Conservation (phyloP, 78 protist genomes). For the Planoprotostelium fungivorum region DNA sequence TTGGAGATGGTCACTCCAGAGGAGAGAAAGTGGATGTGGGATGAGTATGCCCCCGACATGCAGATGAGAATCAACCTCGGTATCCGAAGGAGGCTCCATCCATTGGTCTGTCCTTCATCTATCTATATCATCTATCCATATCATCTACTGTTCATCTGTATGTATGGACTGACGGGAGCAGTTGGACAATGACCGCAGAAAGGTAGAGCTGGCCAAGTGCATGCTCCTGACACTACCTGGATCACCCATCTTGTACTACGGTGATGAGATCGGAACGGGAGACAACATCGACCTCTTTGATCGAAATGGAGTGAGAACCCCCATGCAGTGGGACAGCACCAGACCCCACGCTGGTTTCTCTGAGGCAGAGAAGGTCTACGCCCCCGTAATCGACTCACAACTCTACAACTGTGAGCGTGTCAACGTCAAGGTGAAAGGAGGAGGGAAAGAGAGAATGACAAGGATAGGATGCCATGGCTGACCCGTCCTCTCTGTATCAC, state of each 20-base stretch:
- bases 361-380: slow-evolving; percentile 11
- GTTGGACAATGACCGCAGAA: slow-evolving; percentile 58
- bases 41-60: slow-evolving; percentile 57
- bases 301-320: slow-evolving; percentile 77
- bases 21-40: slow-evolving; percentile 77
- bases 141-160: neutral
- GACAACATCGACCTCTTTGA: slow-evolving; percentile 71
- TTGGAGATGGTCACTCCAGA: slow-evolving; percentile 76
- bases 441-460: too few relatives aligned
- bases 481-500: slow-evolving; percentile 47
- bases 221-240: slow-evolving; percentile 75
- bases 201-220: slow-evolving; percentile 53
- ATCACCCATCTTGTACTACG: slow-evolving; percentile 75
- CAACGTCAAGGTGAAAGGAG: slow-evolving; percentile 36
- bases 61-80: slow-evolving; percentile 66
- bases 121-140: neutral
- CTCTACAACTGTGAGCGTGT: slow-evolving; percentile 51
- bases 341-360: slow-evolving; percentile 70
- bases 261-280: slow-evolving; percentile 79
- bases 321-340: slow-evolving; percentile 76
- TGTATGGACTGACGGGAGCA: neutral
- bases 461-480: neutral
- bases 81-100: slow-evolving; percentile 72
- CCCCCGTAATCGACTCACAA: slow-evolving; percentile 33
- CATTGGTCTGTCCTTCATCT: slow-evolving; percentile 21